Evolutionary conservation across 225 moss, liverwort and hornwort genomes (phyloP), one percentile per base, ranked within the genome.

Genomic region (Bryoerythrophyllum caledonicum): DNA sequence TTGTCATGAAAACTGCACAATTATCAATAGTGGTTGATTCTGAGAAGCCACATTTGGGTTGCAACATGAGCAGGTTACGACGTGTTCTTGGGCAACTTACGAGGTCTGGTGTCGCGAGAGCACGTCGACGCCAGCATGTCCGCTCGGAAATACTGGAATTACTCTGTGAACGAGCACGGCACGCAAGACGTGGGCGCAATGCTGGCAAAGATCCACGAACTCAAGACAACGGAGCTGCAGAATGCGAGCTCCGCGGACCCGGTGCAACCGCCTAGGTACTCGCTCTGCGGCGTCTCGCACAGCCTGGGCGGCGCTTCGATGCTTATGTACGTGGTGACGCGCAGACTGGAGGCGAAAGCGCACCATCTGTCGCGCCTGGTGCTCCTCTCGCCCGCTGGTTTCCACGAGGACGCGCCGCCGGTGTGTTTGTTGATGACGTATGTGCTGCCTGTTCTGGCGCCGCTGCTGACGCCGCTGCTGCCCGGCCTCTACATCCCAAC

Each of bases 11-110:
- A 34, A 34, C 34, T 34, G 34, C 44, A 44, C 44, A n/a, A n/a
- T n/a, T n/a, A 44, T 4, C 14, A 15, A 14, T 4, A 44, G 5
- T 44, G 44, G 14, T 1, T 15, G 44, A 44, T n/a, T n/a, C n/a
- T n/a, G n/a, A n/a, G n/a, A n/a, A n/a, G n/a, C n/a, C n/a, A n/a
- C n/a, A n/a, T n/a, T n/a, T n/a, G n/a, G n/a, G n/a, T n/a, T n/a
- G n/a, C n/a, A n/a, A n/a, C n/a, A n/a, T n/a, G n/a, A n/a, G 32
- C 85, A 99, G 99, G 95, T 70, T 99, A 90, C 77, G 99, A 99
- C 82, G 99, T 95, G 3, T 99, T 95, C 64, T 57, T 99, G 61
- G 99, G 99, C n/a, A 99, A 99, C 65, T 83, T 95, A 19, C 93
- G 99, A 48, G 99, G 99, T 13, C 77, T 99, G 67, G 95, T 91